Evolutionary conservation across 1,139 yeast species (phyloP), one percentile per base, ranked within the genome.

Genomic region (Kodamaea plutei): DNA sequence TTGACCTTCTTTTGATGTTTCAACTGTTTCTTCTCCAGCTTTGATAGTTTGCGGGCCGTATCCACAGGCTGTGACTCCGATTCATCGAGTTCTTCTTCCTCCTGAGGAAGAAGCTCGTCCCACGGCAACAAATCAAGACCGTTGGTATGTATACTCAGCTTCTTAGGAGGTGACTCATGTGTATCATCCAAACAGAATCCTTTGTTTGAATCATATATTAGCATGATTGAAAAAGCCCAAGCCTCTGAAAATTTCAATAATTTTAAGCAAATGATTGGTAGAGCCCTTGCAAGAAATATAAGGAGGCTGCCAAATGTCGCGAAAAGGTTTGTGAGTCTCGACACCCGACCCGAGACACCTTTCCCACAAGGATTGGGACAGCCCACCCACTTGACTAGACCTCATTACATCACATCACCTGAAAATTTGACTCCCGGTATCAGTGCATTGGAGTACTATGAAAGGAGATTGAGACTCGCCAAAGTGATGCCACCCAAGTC

Each of bases 371-470:
- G 20, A 19, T 63, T 87, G 2, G 97, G 97, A 1, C 98, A 91
- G 56, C 93, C 97, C 0, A 65, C 85, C 6, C 76, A 71, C 48
- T 96, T 87, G 49, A 88, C 95, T 1, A 68, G 96, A 36, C 93
- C 95, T 1, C 73, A 68, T 38, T 78, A 79, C 42, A 56, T 84
- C 30, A 65, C 93, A 6, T 67, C 65, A 21, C 66, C 79, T 0
- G 96, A 96, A 2, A 84, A 84, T 43, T 52, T 93, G 20, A 89
- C 98, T 0, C 93, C 95, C 0, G 95, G 96, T 0, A 88, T 91
- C 24, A 61, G 84, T 2, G 91, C 96, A 0, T 36, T 73, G 35
- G 98, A 93, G 52, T 91, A 88, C 52, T 84, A 69, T 44, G 65
- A 76, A 29, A 72, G 98, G 42, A 65, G 98, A 31, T 49, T 71